A percentile compares a stretch with the other conserved stretches of the same genome.
Conservation (phyloP, 208 protist genomes). For the Lotmaria passim region DNA sequence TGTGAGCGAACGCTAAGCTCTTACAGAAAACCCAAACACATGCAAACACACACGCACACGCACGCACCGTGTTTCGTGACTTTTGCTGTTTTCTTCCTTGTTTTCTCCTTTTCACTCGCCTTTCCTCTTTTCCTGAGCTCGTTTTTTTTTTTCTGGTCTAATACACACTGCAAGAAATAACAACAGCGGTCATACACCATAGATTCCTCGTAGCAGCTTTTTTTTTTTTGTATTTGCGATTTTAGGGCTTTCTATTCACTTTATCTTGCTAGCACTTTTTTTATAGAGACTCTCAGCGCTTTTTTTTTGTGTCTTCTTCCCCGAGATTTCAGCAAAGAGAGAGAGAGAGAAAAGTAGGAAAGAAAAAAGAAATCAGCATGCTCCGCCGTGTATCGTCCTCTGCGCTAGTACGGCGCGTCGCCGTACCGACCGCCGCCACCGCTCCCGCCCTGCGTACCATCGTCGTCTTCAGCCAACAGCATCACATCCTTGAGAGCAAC, state of each 20-base stretch:
- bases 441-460: conserved; percentile 51
- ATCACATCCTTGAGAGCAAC: conserved; percentile 86
- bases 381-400: conserved; percentile 48
- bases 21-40: no score
- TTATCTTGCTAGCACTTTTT: not conserved
- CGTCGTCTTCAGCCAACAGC: conserved; percentile 87
- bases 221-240: not conserved
- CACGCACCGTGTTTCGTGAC: no score
- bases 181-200: not conserved
- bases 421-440: conserved; percentile 13
- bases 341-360: not conserved
- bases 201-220: not conserved
- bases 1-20: no score
- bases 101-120: conserved; percentile 29
- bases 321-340: conserved; percentile 6
- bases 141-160: no score
- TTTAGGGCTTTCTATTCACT: not conserved
- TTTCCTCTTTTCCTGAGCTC: no score
- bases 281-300: no score
- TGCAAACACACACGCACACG: no score
- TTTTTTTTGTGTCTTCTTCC: not conserved
- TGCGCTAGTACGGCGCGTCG: conserved; percentile 19
- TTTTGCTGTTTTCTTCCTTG: not conserved
- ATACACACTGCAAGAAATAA: no score
- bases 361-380: conserved; percentile 36